Evolutionary conservation across 768 basidiomycete genomes (phyloP).

Genomic region (Hypsizygus marmoreus): DNA sequence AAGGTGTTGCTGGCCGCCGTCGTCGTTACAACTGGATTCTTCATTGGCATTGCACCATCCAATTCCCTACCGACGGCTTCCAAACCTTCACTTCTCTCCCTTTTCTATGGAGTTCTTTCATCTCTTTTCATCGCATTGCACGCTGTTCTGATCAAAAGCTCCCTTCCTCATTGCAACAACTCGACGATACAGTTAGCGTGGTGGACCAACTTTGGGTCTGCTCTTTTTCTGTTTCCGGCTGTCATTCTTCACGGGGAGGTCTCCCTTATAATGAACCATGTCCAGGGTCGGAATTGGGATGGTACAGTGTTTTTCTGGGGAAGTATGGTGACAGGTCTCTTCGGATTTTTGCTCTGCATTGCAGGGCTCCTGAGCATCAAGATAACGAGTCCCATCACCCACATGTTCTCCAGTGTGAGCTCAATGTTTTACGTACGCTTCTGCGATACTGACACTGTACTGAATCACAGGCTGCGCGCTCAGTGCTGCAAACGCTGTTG

Average conservation of each 20-base stretch:
- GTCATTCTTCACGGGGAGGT: conserved; percentile 63
- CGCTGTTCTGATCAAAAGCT: conserved; percentile 73
- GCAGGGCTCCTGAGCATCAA: conserved; percentile 82
- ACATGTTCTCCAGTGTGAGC: conserved; percentile 82
- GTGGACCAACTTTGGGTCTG: conserved; percentile 77
- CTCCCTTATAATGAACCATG: conserved; percentile 30
- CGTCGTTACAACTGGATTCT: conserved; percentile 74
- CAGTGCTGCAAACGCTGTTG: conserved; percentile 81
- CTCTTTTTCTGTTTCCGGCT: conserved; percentile 63
- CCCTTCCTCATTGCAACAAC: conserved; percentile 67
- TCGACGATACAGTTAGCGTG: conserved; percentile 75
- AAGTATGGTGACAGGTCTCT: conserved; percentile 67
- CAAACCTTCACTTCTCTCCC: conserved; percentile 55
- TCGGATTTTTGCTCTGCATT: conserved; percentile 80
- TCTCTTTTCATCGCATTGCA: conserved; percentile 78
- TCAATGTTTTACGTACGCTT: conserved; percentile 16
- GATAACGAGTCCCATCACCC: conserved; percentile 80
- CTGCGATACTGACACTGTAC: conserved; percentile 9
- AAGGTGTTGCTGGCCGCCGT: conserved; percentile 60
- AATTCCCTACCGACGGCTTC: conserved; percentile 39
- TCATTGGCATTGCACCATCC: conserved; percentile 71
- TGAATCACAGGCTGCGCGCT: conserved; percentile 64
- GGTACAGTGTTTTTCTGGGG: conserved; percentile 62
- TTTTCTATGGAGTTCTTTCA: conserved; percentile 71
- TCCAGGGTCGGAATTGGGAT: conserved; percentile 45